Conservation (phyloP, 768 basidiomycete species). For the Fomitopsis serialis region DNA sequence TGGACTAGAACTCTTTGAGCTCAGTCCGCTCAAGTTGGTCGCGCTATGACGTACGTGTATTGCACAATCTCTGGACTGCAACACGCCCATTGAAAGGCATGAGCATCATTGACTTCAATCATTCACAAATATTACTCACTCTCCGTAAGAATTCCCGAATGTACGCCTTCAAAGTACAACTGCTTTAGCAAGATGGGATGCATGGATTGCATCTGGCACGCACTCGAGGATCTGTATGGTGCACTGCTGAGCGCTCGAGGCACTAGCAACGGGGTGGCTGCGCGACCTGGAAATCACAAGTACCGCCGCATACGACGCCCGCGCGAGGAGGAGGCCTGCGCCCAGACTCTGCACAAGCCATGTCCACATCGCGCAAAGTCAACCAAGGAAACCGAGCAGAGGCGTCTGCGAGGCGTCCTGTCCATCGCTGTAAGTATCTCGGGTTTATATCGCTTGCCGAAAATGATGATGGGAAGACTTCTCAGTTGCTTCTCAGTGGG, state of each 20-base stretch:
- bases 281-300: conserved; percentile 59
- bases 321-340: neutral
- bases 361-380: neutral
- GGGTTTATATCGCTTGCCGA: neutral
- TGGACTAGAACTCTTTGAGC: conserved; percentile 37
- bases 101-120: neutral
- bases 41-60: conserved; percentile 41
- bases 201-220: conserved; percentile 18
- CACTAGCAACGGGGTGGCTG: conserved; percentile 76
- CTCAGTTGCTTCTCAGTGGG: neutral
- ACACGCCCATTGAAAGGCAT: neutral
- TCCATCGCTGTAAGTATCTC: neutral
- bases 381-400: neutral
- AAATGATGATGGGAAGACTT: neutral
- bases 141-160: conserved; percentile 66
- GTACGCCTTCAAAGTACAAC: conserved; percentile 42
- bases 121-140: conserved; percentile 33
- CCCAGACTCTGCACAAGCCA: neutral
- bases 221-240: conserved; percentile 62
- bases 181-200: neutral
- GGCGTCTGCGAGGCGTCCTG: neutral
- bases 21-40: neutral
- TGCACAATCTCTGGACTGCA: conserved; percentile 59
- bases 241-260: conserved; percentile 53
- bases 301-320: neutral